These are phyloP conservation scores for Mucor irregularis DNA, from an alignment of 371 early-diverging fungal genomes.

Conservation along the genomic window DNA sequence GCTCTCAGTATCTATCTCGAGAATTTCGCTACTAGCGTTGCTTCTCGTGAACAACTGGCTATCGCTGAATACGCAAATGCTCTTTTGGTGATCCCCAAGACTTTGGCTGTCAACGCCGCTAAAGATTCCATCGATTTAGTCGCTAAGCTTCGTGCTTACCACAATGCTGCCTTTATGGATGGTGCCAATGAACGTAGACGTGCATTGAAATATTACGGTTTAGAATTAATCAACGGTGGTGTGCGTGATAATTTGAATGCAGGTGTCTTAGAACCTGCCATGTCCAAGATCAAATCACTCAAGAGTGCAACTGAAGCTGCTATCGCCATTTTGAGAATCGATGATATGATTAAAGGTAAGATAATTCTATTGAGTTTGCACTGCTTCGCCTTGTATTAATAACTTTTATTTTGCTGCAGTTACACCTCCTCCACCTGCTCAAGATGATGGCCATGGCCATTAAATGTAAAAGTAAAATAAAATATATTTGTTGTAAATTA, in stretches of 20 bases:
- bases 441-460: constrained; percentile 59
- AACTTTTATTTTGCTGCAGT: too few species aligned
- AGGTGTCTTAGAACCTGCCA: constrained; percentile 99
- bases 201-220: constrained; percentile 85
- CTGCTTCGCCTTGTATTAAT: too few species aligned
- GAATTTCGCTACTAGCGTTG: constrained; percentile 91
- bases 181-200: constrained; percentile 68
- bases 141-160: constrained; percentile 93
- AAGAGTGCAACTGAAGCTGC: constrained; percentile 99
- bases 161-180: constrained; percentile 78
- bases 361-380: neutral
- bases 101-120: constrained; percentile 98
- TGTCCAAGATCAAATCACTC: constrained; percentile 98
- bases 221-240: constrained; percentile 95
- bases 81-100: constrained; percentile 96
- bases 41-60: constrained; percentile 92
- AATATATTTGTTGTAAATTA: too few species aligned
- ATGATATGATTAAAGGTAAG: constrained; percentile 91
- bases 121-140: constrained; percentile 97
- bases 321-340: constrained; percentile 98
- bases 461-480: too few species aligned
- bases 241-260: constrained; percentile 94
- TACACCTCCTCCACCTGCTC: neutral
- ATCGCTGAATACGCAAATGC: constrained; percentile 98
- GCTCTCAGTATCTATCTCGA: constrained; percentile 98